phyloP scores from a whole-genome alignment of 2,329 filamentous ascomycete genomes.

The Exophiala sideris region DNA sequence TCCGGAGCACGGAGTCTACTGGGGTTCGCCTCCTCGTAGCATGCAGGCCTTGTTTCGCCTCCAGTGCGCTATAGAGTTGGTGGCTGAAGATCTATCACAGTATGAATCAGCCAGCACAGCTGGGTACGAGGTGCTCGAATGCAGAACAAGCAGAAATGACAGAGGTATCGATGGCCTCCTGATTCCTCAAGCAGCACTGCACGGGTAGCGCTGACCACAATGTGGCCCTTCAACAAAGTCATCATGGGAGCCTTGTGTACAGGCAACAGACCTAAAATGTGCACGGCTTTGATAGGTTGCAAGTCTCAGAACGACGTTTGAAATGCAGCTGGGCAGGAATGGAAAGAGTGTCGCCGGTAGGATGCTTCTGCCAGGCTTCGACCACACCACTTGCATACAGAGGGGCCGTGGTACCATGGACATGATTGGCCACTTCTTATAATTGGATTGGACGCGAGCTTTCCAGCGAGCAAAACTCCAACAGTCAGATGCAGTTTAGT shows the following conservation, averaged over 20 bases:
- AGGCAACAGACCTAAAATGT: background rate
- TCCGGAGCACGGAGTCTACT: too few species aligned
- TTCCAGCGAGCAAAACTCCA: conserved; percentile 14
- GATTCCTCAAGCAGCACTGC: conserved; percentile 3
- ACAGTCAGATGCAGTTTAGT: conserved; percentile 15
- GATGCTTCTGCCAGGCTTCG: conserved; percentile 12
- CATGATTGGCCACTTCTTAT: conserved; percentile 13
- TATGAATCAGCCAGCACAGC: too few species aligned
- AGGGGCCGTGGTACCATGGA: conserved; percentile 6
- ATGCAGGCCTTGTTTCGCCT: too few species aligned
- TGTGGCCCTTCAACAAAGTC: conserved; percentile 14
- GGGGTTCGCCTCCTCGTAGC: too few species aligned
- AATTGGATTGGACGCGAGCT: conserved; percentile 9
- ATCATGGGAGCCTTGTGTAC: conserved; percentile 15
- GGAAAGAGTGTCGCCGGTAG: conserved; percentile 6
- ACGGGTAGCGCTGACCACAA: conserved; percentile 20
- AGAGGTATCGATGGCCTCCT: background rate
- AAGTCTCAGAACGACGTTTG: conserved; percentile 16
- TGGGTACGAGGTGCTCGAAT: background rate
- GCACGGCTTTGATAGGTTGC: conserved; percentile 4
- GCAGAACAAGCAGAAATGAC: background rate
- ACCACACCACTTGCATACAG: conserved; percentile 12
- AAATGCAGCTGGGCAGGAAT: conserved; percentile 14
- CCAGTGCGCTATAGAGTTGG: background rate
- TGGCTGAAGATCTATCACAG: background rate